Conservation (phyloP, 2,329 filamentous ascomycete species). For the Xylariomycetidae sp. region DNA sequence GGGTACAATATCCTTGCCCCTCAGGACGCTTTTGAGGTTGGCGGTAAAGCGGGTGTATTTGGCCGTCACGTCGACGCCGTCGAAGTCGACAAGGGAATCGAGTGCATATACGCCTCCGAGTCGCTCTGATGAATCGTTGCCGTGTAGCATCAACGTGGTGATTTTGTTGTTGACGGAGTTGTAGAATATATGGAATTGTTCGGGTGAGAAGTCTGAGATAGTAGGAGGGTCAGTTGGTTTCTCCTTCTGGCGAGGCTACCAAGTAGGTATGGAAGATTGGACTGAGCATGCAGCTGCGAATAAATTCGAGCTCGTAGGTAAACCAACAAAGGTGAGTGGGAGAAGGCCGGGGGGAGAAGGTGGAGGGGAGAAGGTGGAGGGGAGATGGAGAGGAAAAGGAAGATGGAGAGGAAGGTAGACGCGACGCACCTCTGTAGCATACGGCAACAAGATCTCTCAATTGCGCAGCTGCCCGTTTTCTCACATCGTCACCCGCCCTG, state of each 20-base stretch:
- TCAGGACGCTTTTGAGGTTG: constrained; percentile 80
- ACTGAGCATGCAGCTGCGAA: neutral
- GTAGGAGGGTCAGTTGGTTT: no score
- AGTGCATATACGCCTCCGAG: constrained; percentile 90
- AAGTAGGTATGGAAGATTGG: neutral
- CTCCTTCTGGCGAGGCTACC: no score
- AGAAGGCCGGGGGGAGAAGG: no score
- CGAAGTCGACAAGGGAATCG: constrained; percentile 91
- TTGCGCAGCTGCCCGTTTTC: constrained; percentile 49
- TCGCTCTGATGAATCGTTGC: constrained; percentile 80
- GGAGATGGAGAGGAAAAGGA: neutral
- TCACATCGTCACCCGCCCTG: constrained; percentile 43
- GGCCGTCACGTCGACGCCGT: constrained; percentile 85
- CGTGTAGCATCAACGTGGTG: constrained; percentile 70
- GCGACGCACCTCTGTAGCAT: constrained; percentile 48
- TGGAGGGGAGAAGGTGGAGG: no score
- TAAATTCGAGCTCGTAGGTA: no score
- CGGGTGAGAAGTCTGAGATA: constrained; percentile 70
- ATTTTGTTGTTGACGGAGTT: constrained; percentile 53
- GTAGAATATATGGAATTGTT: constrained; percentile 65
- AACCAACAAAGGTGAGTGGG: no score
- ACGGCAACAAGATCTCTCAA: constrained; percentile 51
- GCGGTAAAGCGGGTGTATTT: constrained; percentile 95
- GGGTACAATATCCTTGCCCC: constrained; percentile 84
- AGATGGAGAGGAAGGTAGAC: neutral